A percentile compares a stretch with the other conserved stretches of the same genome.
phyloP scores from a whole-genome alignment of 164 flowering plant species.

The Platanus orientalis region DNA sequence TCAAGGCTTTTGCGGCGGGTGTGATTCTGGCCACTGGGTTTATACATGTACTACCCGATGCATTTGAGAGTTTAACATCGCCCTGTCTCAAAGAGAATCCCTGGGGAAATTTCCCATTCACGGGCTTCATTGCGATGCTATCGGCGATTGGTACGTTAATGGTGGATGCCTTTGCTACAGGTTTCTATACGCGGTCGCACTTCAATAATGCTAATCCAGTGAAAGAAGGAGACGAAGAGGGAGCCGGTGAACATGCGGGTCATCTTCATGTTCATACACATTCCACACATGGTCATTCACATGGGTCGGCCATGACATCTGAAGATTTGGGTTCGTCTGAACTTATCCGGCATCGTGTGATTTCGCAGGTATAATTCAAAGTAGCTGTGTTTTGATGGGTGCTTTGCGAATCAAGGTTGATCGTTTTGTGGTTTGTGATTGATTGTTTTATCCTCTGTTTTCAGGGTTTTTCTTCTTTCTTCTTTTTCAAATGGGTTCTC shows the following conservation, averaged over 20 bases:
- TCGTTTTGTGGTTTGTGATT: not conserved
- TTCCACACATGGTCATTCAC: conserved; percentile 44
- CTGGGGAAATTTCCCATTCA: conserved; percentile 29
- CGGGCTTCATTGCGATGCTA: no score
- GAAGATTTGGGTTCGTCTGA: conserved; percentile 3
- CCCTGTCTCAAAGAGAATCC: conserved; percentile 23
- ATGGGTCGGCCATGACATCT: conserved; percentile 24
- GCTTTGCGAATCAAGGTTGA: no score
- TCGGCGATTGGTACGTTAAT: no score
- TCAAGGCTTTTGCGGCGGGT: conserved; percentile 45
- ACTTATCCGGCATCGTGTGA: conserved; percentile 32
- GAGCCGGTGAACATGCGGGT: conserved; percentile 19
- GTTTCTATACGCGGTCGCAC: not conserved
- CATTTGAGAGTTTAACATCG: no score
- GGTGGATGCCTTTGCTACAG: conserved; percentile 7
- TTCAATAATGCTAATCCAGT: no score
- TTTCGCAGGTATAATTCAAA: conserved; percentile 34
- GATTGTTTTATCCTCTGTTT: not conserved
- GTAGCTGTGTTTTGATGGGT: no score
- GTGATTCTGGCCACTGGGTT: conserved; percentile 31
- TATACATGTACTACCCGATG: no score
- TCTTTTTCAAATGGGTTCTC: no score
- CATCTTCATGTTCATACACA: conserved; percentile 46
- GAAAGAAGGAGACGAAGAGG: conserved; percentile 20
- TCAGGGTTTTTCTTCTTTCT: no score